Percentiles rank a stretch among this genome's conserved stretches.
Conservation (phyloP, 1,284 basidiomycete species). For the Sporisorium graminicola region DNA sequence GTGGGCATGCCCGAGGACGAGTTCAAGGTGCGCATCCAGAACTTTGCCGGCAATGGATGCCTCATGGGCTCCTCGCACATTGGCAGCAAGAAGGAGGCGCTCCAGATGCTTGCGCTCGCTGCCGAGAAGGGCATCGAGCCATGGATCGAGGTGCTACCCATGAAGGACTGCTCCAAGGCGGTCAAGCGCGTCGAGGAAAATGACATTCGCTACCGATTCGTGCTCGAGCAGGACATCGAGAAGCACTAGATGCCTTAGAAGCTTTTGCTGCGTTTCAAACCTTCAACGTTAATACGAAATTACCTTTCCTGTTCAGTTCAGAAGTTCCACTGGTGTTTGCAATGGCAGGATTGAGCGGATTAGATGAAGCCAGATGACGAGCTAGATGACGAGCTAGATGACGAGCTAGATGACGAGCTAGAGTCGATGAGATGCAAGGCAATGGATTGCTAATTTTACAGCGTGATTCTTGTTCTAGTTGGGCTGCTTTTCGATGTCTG, state of each 20-base stretch:
- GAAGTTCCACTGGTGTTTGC: too few relatives aligned
- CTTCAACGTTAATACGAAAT: neutral
- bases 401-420: neutral
- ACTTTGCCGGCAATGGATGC: constrained; percentile 71
- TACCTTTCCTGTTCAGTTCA: too few relatives aligned
- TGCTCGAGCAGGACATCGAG: constrained; percentile 60
- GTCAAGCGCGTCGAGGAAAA: constrained; percentile 75
- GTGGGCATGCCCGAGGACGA: constrained; percentile 74
- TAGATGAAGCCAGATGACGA: neutral
- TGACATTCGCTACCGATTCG: constrained; percentile 69
- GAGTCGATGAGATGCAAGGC: neutral
- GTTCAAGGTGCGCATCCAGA: constrained; percentile 69
- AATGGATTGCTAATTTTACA: neutral
- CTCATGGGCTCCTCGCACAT: constrained; percentile 74
- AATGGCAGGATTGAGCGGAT: too few relatives aligned
- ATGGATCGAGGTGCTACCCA: constrained; percentile 74
- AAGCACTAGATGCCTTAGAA: constrained; percentile 18
- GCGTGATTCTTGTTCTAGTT: neutral
- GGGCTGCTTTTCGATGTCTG: constrained; percentile 28
- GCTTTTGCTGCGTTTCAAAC: neutral
- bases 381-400: neutral
- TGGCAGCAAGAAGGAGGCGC: constrained; percentile 77
- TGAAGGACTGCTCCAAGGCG: constrained; percentile 75
- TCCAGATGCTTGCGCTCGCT: constrained; percentile 70
- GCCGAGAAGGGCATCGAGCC: constrained; percentile 66